phyloP scores from a whole-genome alignment of 805 yeast genomes.

The Scheffersomyces amazonensis region DNA sequence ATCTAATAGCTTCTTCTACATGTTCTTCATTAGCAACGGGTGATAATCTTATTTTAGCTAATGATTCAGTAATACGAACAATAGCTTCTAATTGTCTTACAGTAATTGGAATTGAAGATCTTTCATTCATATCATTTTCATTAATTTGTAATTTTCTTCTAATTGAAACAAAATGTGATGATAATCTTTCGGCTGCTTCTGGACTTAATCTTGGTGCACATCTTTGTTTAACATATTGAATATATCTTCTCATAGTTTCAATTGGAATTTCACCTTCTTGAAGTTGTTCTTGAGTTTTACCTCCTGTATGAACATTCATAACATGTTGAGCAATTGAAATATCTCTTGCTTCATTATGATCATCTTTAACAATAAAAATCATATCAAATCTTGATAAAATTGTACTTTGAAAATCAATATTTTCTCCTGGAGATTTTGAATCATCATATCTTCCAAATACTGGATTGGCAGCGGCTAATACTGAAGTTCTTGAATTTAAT shows the following conservation, averaged over 20 bases:
- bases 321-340: slow-evolving; percentile 91
- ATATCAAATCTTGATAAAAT: slow-evolving; percentile 96
- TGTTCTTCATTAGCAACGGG: slow-evolving; percentile 86
- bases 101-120: slow-evolving; percentile 96
- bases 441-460: slow-evolving; percentile 96
- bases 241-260: slow-evolving; percentile 86
- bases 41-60: slow-evolving; percentile 80
- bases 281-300: slow-evolving; percentile 38
- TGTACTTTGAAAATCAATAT: slow-evolving; percentile 96
- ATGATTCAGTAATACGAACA: slow-evolving; percentile 88
- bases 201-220: slow-evolving; percentile 92
- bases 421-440: slow-evolving; percentile 94
- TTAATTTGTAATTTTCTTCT: slow-evolving; percentile 77
- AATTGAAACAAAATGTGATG: slow-evolving; percentile 89
- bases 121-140: slow-evolving; percentile 78
- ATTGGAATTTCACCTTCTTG: slow-evolving; percentile 84
- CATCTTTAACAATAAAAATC: slow-evolving; percentile 97
- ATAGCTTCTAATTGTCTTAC: slow-evolving; percentile 97
- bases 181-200: slow-evolving; percentile 85
- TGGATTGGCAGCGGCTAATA: slow-evolving; percentile 97
- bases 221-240: slow-evolving; percentile 82
- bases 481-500: slow-evolving; percentile 92
- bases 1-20: slow-evolving; percentile 91
- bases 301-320: slow-evolving; percentile 88
- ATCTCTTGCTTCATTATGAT: slow-evolving; percentile 83